Evolutionary conservation across 495 filamentous ascomycete genomes (phyloP).

Genomic region (Bathelium albidoporum): DNA sequence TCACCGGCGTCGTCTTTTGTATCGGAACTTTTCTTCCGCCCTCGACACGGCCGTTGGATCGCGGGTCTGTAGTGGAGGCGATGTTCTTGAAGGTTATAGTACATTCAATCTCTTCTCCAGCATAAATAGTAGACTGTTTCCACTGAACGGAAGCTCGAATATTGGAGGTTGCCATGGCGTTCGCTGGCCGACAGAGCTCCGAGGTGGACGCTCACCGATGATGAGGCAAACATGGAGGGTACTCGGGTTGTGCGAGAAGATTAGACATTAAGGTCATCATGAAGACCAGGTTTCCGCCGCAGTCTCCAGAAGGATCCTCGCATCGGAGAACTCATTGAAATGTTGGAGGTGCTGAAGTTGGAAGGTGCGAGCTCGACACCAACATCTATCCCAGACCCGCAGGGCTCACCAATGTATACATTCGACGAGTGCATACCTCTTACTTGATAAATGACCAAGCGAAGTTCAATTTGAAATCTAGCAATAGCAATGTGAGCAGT

Average conservation of each 20-base stretch:
- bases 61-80: constrained; percentile 35
- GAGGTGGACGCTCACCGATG: neutral
- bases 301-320: neutral
- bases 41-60: constrained; percentile 29
- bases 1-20: constrained; percentile 19
- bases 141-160: constrained; percentile 92
- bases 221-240: neutral
- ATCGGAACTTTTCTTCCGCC: constrained; percentile 33
- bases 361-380: constrained; percentile 1
- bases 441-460: too few relatives aligned
- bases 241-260: neutral
- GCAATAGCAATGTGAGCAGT: neutral
- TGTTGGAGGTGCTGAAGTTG: neutral
- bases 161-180: constrained; percentile 41
- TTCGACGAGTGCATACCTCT: too few relatives aligned
- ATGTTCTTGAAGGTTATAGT: constrained; percentile 94
- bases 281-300: neutral
- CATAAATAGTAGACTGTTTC: constrained; percentile 84
- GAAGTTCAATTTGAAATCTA: neutral
- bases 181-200: constrained; percentile 19
- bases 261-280: neutral
- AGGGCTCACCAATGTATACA: too few relatives aligned
- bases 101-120: constrained; percentile 88
- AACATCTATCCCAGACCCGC: neutral
- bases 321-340: neutral